Percentiles rank a stretch among this genome's conserved stretches.
Evolutionary conservation across 2,329 filamentous ascomycete species (phyloP).

Genomic region (Arthrobotrys sinensis): DNA sequence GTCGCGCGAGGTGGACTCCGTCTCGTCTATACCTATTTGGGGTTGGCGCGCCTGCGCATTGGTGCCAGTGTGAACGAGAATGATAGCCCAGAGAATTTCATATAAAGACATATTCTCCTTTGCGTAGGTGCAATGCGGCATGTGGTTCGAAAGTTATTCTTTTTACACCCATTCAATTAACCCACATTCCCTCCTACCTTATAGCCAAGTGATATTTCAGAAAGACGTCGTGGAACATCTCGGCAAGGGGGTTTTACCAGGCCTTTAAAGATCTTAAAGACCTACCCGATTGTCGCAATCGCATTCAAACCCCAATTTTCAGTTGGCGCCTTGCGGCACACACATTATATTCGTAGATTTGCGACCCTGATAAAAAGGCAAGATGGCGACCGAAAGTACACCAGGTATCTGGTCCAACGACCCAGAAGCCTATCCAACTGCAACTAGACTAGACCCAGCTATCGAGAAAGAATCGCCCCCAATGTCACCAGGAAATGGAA

Average conservation of each 20-base stretch:
- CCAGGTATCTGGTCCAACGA: constrained; percentile 54
- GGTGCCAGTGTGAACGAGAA: constrained; percentile 38
- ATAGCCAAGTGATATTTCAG: constrained; percentile 9
- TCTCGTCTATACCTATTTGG: constrained; percentile 52
- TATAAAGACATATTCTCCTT: constrained; percentile 59
- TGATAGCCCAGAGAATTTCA: constrained; percentile 29
- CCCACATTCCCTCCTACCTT: constrained; percentile 26
- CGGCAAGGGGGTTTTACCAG: constrained; percentile 6
- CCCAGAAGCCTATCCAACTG: constrained; percentile 49
- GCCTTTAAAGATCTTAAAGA: constrained; percentile 20
- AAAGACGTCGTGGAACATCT: constrained; percentile 25
- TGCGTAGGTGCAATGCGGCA: constrained; percentile 45
- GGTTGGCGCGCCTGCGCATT: constrained; percentile 48
- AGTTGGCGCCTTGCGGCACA: constrained; percentile 10
- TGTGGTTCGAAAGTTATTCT: constrained; percentile 14
- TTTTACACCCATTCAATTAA: constrained; percentile 9
- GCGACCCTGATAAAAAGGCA: constrained; percentile 31
- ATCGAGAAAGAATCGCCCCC: constrained; percentile 54
- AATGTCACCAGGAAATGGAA: constrained; percentile 57
- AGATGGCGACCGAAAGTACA: constrained; percentile 40
- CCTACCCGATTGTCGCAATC: constrained; percentile 29
- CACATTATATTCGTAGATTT: constrained; percentile 2
- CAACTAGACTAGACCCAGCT: constrained; percentile 33
- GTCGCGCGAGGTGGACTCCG: constrained; percentile 23
- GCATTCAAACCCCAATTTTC: constrained; percentile 17